Base-by-base conservation (phyloP, 164 flowering plant species). In the Aristolochia californica region DNA sequence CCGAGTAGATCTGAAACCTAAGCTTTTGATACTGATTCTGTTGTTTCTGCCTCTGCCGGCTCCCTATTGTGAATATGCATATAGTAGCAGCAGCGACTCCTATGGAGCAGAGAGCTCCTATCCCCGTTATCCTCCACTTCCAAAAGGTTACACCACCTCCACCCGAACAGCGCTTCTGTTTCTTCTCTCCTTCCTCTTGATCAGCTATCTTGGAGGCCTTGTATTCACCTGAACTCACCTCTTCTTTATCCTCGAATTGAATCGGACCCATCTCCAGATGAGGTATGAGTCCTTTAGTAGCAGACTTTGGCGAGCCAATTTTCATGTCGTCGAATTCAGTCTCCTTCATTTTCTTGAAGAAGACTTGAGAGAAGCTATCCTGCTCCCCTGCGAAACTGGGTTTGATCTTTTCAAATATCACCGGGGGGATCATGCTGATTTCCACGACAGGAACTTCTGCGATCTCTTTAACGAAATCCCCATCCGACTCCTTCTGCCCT, bases 251-350 rank as follows among this genome's bases (percentile, higher is more conserved):
- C 12, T 63, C 62, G 16, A 43, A 59, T 27, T 70, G 66, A 15
- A 61, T 53, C 40, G 43, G 22, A 24, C 56, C 57, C 30, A 61
- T 21, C 40, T 74, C 61, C 68, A 74, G 56, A 62, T 72, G 8
- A 62, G 68, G 38, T 64, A 66, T 13, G 49, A n/a, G 5, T 45
- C 70, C n/a, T 63, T 60, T 45, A 74, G 78, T 43, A 16, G 44
- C 43, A 24, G 70, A 59, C 49, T 40, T 64, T 17, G 81, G 78
- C 0, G 78, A 74, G 68, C 71, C 80, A 67, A 80, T 43, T 75
- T 76, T 80, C 79, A 79, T 83, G 83, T 80, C 88, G 85, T 69
- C 85, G 25, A 80, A 77, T 79, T 83, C 76, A 44, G 64, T 72
- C 67, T 79, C 82, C n/a, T n/a, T n/a, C 68, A 68, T 59, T 68